phyloP scores from a whole-genome alignment of 768 basidiomycete genomes.

The Tylopilus plumbeoviolaceoides region DNA sequence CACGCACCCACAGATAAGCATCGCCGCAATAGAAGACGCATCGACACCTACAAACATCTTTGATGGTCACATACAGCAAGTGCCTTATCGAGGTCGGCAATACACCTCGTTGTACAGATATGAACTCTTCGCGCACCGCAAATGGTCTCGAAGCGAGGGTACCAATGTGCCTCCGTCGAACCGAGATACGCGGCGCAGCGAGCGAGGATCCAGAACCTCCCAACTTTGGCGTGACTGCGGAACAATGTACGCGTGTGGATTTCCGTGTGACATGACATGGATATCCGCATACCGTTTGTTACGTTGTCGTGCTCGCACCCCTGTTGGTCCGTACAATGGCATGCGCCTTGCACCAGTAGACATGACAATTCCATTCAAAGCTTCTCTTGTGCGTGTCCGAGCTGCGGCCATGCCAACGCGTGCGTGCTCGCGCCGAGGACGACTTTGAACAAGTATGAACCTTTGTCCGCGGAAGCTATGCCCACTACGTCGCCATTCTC shows the following conservation, averaged over 20 bases:
- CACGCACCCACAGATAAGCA: conserved; percentile 4
- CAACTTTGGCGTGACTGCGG: too few relatives aligned
- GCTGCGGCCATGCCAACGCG: neutral
- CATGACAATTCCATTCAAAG: neutral
- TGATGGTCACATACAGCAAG: conserved; percentile 9
- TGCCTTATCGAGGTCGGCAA: conserved; percentile 3
- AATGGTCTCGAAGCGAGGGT: too few relatives aligned
- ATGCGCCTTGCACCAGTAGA: neutral
- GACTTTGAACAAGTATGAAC: too few relatives aligned
- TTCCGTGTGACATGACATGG: too few relatives aligned
- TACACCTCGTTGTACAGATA: too few relatives aligned
- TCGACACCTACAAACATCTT: neutral
- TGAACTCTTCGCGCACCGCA: too few relatives aligned
- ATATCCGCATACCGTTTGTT: too few relatives aligned
- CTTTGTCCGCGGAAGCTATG: conserved; percentile 1
- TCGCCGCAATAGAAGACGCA: neutral
- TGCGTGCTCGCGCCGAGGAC: neutral
- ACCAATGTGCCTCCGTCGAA: too few relatives aligned
- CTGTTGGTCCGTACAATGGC: neutral
- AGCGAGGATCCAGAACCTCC: too few relatives aligned
- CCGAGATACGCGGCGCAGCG: too few relatives aligned
- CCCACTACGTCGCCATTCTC: neutral
- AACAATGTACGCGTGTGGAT: too few relatives aligned
- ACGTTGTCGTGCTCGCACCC: neutral
- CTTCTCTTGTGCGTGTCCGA: too few relatives aligned